These are phyloP conservation scores for Mortierella polycephala DNA, from an alignment of 371 early-diverging fungal species.

Conservation along the genomic window DNA sequence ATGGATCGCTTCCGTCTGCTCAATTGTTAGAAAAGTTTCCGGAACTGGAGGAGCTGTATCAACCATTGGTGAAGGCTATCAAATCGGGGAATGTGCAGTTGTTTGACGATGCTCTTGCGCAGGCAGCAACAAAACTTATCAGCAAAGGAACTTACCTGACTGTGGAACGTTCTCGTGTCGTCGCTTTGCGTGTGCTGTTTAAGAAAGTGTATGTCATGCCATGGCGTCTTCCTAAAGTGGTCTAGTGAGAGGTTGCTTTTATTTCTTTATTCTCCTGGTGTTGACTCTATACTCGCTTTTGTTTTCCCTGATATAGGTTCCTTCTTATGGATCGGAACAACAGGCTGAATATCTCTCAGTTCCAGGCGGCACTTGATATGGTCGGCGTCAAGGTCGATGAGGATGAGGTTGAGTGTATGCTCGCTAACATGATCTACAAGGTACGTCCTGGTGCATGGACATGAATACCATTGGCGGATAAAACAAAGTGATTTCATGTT, in stretches of 20 bases:
- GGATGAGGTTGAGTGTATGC: conserved; percentile 49
- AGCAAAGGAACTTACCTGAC: conserved; percentile 79
- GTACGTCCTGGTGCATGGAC: conserved; percentile 45
- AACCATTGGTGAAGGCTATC: conserved; percentile 70
- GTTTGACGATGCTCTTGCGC: conserved; percentile 71
- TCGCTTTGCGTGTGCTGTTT: conserved; percentile 81
- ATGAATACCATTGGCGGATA: neutral
- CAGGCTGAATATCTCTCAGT: conserved; percentile 64
- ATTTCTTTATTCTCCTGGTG: neutral
- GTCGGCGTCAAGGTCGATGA: conserved; percentile 28
- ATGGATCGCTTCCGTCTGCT: conserved; percentile 72
- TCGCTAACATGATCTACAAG: conserved; percentile 80
- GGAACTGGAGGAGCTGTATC: conserved; percentile 64
- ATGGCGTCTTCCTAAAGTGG: neutral
- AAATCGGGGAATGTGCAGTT: conserved; percentile 73
- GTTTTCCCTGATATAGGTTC: conserved; percentile 58
- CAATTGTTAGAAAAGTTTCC: conserved; percentile 68
- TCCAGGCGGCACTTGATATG: conserved; percentile 64
- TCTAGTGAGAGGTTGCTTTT: no score
- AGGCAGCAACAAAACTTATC: conserved; percentile 67
- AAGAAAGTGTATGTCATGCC: conserved; percentile 73
- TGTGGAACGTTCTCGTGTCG: conserved; percentile 76
- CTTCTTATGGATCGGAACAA: conserved; percentile 58
- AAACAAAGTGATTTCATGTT: no score
- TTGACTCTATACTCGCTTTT: neutral